A percentile compares a stretch with the other conserved stretches of the same genome.
Conservation (phyloP, 2,329 filamentous ascomycete genomes). For the Teratosphaeria epicoccoides region DNA sequence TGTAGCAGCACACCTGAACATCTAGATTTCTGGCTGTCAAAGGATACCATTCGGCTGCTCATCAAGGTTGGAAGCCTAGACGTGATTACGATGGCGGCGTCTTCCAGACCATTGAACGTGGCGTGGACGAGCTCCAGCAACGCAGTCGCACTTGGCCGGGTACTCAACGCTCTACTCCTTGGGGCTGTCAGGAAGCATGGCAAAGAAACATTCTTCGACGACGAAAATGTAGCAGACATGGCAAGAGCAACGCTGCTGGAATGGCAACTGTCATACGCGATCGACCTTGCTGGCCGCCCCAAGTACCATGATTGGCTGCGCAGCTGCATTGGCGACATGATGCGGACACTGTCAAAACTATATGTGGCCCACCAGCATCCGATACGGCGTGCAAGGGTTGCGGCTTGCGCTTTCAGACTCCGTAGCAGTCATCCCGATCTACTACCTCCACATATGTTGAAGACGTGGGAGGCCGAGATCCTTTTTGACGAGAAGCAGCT, state of each 20-base stretch:
- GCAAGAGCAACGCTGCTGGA: conserved; percentile 33
- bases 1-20: conserved; percentile 12
- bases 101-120: conserved; percentile 33
- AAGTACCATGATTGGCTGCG: conserved; percentile 12
- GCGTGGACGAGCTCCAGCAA: conserved; percentile 14
- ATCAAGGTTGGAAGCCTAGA: conserved; percentile 48
- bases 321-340: conserved; percentile 10
- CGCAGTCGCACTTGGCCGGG: conserved; percentile 12
- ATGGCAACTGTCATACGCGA: conserved; percentile 27
- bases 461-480: conserved; percentile 6
- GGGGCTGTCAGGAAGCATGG: conserved; percentile 5
- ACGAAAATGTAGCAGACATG: conserved; percentile 17
- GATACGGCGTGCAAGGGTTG: conserved; percentile 21
- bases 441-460: conserved; percentile 7
- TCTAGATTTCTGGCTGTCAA: conserved; percentile 30
- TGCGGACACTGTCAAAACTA: conserved; percentile 10
- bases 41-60: conserved; percentile 51
- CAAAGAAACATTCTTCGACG: conserved; percentile 24
- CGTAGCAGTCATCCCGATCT: conserved; percentile 15
- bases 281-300: conserved; percentile 14
- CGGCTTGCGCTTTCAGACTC: conserved; percentile 12
- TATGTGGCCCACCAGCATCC: conserved; percentile 16
- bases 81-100: conserved; percentile 42
- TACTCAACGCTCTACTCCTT: conserved; percentile 14
- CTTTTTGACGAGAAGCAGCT: conserved; percentile 8